These are phyloP conservation scores for Aspergillus coremiiformis DNA, from an alignment of 495 filamentous ascomycete genomes.

Conservation along the genomic window DNA sequence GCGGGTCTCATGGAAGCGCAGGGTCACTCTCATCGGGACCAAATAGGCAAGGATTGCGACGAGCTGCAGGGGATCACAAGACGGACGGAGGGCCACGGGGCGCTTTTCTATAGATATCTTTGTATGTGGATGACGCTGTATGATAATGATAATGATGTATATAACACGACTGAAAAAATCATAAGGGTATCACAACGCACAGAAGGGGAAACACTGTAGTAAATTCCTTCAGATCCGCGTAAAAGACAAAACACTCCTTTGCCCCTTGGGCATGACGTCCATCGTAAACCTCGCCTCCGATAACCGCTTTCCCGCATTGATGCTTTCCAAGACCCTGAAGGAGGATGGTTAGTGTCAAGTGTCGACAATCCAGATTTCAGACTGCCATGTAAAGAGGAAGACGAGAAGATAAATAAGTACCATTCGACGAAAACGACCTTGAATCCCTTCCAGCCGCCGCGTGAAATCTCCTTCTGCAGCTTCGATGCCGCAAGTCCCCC, in stretches of 20 bases:
- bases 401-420: constrained; percentile 39
- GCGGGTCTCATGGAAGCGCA: constrained; percentile 5
- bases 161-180: constrained; percentile 16
- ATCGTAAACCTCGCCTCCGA: constrained; percentile 65
- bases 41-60: constrained; percentile 26
- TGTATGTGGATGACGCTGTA: constrained; percentile 9
- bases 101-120: constrained; percentile 15
- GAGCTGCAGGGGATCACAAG: constrained; percentile 19
- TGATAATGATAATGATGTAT: constrained; percentile 20
- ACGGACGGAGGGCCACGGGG: constrained; percentile 4
- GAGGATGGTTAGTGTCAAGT: too few relatives aligned
- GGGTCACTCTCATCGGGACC: constrained; percentile 7
- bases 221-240: constrained; percentile 22
- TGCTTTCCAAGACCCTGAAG: constrained; percentile 69
- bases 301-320: constrained; percentile 65
- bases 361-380: too few relatives aligned
- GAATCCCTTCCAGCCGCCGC: constrained; percentile 51
- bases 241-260: constrained; percentile 53
- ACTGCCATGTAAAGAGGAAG: too few relatives aligned
- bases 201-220: constrained; percentile 1
- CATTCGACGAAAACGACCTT: constrained; percentile 82
- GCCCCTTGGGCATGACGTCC: constrained; percentile 51
- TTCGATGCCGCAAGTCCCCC: constrained; percentile 77
- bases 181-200: constrained; percentile 17
- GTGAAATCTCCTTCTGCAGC: constrained; percentile 70